phyloP scores from a whole-genome alignment of 345 rosid species.

The Theobroma cacao region DNA sequence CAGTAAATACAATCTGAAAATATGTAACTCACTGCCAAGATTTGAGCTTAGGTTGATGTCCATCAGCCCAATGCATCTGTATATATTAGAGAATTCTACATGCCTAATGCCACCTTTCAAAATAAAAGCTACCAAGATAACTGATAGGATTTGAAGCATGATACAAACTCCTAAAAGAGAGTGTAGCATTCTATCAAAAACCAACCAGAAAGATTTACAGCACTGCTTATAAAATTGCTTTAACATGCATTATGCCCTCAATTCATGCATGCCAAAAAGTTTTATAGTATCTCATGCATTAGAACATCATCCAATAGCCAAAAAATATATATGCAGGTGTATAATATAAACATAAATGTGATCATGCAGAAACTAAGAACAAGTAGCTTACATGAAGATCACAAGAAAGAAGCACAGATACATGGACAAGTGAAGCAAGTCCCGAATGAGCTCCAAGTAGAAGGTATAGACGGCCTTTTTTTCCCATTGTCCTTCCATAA shows the following conservation, averaged over 20 bases:
- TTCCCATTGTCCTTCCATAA: slow-evolving; percentile 99
- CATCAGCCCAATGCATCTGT: neutral
- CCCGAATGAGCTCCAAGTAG: slow-evolving; percentile 89
- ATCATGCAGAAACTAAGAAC: neutral
- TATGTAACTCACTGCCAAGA: neutral
- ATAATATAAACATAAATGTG: neutral
- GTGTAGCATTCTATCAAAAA: neutral
- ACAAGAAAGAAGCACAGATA: slow-evolving; percentile 95
- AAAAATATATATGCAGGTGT: neutral
- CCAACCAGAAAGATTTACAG: neutral
- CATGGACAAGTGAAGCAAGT: slow-evolving; percentile 93
- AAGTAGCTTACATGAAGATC: slow-evolving; percentile 68
- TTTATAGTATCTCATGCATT: neutral
- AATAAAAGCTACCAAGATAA: neutral
- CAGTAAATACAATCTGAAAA: neutral
- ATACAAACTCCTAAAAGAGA: neutral
- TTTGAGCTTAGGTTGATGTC: neutral
- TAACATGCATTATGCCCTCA: neutral
- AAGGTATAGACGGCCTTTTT: slow-evolving; percentile 85
- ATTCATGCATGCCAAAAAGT: neutral
- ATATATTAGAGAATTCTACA: neutral
- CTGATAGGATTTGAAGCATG: neutral
- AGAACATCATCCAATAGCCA: neutral
- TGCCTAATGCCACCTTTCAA: neutral
- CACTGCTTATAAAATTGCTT: neutral